Conservation (phyloP, 306 rosid genomes). For the Prunus campanulata region DNA sequence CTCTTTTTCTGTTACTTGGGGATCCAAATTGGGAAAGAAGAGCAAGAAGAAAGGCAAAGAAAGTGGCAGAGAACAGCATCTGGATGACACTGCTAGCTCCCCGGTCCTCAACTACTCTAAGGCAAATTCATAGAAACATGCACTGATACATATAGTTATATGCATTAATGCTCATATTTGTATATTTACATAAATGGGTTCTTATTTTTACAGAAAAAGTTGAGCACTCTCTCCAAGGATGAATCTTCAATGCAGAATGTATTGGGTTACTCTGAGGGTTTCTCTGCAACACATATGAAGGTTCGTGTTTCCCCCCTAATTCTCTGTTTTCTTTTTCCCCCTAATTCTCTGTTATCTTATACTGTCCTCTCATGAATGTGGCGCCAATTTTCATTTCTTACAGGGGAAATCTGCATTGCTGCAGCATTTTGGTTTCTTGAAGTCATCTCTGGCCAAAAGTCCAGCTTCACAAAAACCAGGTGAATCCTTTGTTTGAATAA, state of each 20-base stretch:
- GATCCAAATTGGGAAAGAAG: slow-evolving; percentile 24
- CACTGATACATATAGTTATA: background rate
- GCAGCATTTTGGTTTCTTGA: slow-evolving; percentile 50
- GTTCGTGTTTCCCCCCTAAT: slow-evolving; percentile 24
- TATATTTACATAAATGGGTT: slow-evolving; percentile 3
- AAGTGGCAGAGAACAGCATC: slow-evolving; percentile 43
- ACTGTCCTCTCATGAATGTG: background rate
- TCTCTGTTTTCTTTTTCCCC: background rate
- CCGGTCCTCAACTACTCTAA: slow-evolving; percentile 35
- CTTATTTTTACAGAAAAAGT: slow-evolving; percentile 44
- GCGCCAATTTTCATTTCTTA: slow-evolving; percentile 12
- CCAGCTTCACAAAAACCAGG: slow-evolving; percentile 61
- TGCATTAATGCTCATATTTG: background rate
- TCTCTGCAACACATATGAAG: slow-evolving; percentile 62
- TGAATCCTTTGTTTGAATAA: slow-evolving; percentile 11
- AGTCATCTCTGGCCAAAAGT: slow-evolving; percentile 42
- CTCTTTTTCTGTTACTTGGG: slow-evolving; percentile 24
- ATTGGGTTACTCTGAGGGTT: slow-evolving; percentile 48
- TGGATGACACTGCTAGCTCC: slow-evolving; percentile 97
- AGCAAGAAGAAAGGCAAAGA: slow-evolving; percentile 41
- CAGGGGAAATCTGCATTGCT: slow-evolving; percentile 53
- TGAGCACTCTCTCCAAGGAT: slow-evolving; percentile 30
- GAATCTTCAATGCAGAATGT: slow-evolving; percentile 48
- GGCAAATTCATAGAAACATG: slow-evolving; percentile 28
- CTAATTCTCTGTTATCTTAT: background rate